Evolutionary conservation across 805 yeast species (phyloP).

Genomic region (Wickerhamiella vanderwaltii): DNA sequence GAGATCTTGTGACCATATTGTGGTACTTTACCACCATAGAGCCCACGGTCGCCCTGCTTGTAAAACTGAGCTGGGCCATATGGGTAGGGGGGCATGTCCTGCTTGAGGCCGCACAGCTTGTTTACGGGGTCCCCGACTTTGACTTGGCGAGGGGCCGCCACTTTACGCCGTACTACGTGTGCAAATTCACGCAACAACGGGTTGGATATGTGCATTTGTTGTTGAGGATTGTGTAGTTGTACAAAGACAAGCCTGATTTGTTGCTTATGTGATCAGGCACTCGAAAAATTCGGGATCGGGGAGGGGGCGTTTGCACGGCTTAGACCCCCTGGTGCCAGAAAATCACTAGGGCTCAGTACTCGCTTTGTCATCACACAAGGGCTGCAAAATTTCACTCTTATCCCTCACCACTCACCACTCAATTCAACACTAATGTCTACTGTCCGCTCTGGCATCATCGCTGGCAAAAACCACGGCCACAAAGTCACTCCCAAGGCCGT

Average conservation of each 20-base stretch:
- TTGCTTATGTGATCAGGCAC: not conserved
- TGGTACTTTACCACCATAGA: conserved; percentile 79
- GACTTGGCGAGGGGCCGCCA: conserved; percentile 23
- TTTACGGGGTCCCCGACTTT: conserved; percentile 39
- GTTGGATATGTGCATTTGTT: conserved; percentile 5
- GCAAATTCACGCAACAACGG: conserved; percentile 18
- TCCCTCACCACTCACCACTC: conserved; percentile 5
- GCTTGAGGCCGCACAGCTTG: conserved; percentile 31
- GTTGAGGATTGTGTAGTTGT: no score
- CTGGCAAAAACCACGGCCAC: conserved; percentile 99
- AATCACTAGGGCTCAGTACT: no score
- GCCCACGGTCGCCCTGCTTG: conserved; percentile 77
- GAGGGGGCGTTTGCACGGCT: no score
- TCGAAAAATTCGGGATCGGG: not conserved
- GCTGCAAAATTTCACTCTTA: conserved; percentile 6
- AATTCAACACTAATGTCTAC: conserved; percentile 32
- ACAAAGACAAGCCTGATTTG: not conserved
- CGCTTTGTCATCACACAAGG: conserved; percentile 5
- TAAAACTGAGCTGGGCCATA: conserved; percentile 68
- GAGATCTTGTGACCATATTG: conserved; percentile 67
- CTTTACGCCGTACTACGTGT: conserved; percentile 24
- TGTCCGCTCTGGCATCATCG: conserved; percentile 66
- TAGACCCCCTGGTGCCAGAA: no score
- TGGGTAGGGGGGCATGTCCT: conserved; percentile 50
- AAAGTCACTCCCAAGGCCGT: conserved; percentile 75